Percentiles rank a stretch among this genome's conserved stretches.
phyloP scores from a whole-genome alignment of 2,329 filamentous ascomycete genomes.

The Pseudocercospora fuligena region DNA sequence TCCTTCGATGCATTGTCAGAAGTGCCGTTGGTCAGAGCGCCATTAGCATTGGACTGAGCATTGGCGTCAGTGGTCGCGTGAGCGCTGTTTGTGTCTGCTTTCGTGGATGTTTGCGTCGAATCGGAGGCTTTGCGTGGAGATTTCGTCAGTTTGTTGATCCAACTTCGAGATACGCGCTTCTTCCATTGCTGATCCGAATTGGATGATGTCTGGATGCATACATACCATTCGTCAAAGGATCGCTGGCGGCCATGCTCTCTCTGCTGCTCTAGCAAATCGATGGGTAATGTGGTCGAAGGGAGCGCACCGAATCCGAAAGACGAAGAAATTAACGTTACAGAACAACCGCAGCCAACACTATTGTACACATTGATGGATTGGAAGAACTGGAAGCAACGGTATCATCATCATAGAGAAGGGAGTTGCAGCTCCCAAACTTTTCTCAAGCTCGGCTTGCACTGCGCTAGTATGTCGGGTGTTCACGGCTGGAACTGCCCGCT shows the following conservation, averaged over 20 bases:
- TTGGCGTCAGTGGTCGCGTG: constrained; percentile 21
- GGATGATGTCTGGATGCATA: neutral
- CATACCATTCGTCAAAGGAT: constrained; percentile 25
- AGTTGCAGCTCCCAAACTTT: neutral
- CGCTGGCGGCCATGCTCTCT: constrained; percentile 24
- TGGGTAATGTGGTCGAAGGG: neutral
- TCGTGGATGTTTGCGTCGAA: constrained; percentile 18
- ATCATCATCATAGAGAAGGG: neutral
- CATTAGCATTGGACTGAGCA: constrained; percentile 27
- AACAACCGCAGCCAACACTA: neutral
- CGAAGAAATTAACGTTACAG: neutral
- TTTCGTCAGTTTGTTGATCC: neutral
- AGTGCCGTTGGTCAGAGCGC: constrained; percentile 15
- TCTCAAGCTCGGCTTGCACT: neutral
- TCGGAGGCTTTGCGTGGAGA: constrained; percentile 6
- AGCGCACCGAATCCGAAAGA: neutral
- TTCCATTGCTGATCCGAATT: neutral
- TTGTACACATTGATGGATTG: neutral
- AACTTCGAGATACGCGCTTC: too few species aligned
- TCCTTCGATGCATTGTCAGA: constrained; percentile 23
- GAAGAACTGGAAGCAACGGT: neutral
- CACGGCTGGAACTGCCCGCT: neutral
- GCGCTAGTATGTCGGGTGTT: neutral
- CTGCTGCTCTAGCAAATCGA: neutral
- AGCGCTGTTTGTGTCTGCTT: constrained; percentile 14